A percentile compares a stretch with the other conserved stretches of the same genome.
phyloP scores from a whole-genome alignment of 1,139 yeast genomes.

The Kluyveromyces sp. region DNA sequence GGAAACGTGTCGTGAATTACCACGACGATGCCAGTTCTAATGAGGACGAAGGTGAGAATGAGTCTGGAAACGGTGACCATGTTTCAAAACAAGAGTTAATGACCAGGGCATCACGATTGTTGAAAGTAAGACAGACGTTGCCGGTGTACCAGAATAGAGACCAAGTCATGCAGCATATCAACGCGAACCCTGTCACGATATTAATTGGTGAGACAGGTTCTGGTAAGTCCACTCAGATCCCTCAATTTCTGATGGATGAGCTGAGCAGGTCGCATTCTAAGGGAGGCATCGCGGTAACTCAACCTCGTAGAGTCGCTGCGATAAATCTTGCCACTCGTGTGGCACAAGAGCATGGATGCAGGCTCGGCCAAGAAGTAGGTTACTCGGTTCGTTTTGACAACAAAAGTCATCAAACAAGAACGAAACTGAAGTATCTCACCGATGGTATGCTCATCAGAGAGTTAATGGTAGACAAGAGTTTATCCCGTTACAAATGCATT shows the following conservation, averaged over 20 bases:
- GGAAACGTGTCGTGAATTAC: background rate
- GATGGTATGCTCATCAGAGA: constrained; percentile 97
- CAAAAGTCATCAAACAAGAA: constrained; percentile 39
- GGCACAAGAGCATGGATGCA: constrained; percentile 76
- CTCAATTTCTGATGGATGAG: constrained; percentile 69
- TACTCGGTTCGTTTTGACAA: constrained; percentile 86
- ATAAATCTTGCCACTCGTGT: constrained; percentile 90
- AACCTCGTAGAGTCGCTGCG: constrained; percentile 97
- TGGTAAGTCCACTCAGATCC: constrained; percentile 96
- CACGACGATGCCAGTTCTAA: background rate
- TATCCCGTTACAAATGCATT: constrained; percentile 66
- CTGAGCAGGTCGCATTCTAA: constrained; percentile 26
- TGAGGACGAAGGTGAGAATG: background rate
- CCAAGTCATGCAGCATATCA: constrained; percentile 51
- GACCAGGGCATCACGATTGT: constrained; percentile 42
- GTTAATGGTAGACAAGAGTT: constrained; percentile 63
- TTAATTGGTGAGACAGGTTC: constrained; percentile 97
- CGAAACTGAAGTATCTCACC: constrained; percentile 77
- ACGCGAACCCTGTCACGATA: constrained; percentile 59
- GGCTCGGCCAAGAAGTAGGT: constrained; percentile 80
- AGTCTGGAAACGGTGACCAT: background rate
- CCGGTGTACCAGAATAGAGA: constrained; percentile 75
- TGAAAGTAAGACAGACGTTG: constrained; percentile 48
- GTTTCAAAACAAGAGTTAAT: constrained; percentile 25
- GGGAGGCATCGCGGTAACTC: constrained; percentile 70